Percentiles rank a stretch among this genome's conserved stretches.
These are phyloP conservation scores for Debaryomyces prosopidis DNA, from an alignment of 805 yeast species.

Conservation along the genomic window DNA sequence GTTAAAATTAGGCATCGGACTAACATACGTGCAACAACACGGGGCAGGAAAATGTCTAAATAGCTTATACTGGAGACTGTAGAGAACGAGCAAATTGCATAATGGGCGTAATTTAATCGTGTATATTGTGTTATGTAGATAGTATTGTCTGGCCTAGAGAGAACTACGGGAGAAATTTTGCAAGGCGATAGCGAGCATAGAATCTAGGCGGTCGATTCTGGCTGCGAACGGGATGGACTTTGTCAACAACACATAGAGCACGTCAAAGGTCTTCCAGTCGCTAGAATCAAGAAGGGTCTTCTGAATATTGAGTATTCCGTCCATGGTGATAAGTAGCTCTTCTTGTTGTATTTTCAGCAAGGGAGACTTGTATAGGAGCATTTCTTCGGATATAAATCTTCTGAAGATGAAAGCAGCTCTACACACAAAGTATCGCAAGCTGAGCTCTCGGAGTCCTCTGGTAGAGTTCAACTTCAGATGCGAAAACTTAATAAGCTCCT, in stretches of 20 bases:
- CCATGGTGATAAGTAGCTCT: slow-evolving; percentile 54
- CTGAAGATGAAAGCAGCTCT: slow-evolving; percentile 63
- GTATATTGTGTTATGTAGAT: no score
- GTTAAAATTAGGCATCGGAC: no score
- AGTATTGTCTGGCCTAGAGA: no score
- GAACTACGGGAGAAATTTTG: neutral
- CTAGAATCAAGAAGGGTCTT: slow-evolving; percentile 1
- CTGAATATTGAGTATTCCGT: slow-evolving; percentile 29
- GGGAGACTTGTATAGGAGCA: slow-evolving; percentile 61
- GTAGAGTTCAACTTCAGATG: slow-evolving; percentile 17
- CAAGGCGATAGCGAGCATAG: slow-evolving; percentile 5
- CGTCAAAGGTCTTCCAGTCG: slow-evolving; percentile 6
- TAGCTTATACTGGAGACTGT: no score
- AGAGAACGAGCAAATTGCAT: no score
- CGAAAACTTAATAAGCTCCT: slow-evolving; percentile 46
- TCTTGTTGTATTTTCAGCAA: slow-evolving; percentile 61
- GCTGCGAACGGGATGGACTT: slow-evolving; percentile 17
- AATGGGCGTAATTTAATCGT: no score
- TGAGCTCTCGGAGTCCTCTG: slow-evolving; percentile 15
- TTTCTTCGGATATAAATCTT: slow-evolving; percentile 63
- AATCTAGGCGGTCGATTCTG: slow-evolving; percentile 3
- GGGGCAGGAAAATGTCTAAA: no score
- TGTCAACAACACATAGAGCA: slow-evolving; percentile 12
- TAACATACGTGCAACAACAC: no score
- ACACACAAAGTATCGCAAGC: slow-evolving; percentile 45